phyloP scores from a whole-genome alignment of 495 filamentous ascomycete genomes.

The Tuber indicum region DNA sequence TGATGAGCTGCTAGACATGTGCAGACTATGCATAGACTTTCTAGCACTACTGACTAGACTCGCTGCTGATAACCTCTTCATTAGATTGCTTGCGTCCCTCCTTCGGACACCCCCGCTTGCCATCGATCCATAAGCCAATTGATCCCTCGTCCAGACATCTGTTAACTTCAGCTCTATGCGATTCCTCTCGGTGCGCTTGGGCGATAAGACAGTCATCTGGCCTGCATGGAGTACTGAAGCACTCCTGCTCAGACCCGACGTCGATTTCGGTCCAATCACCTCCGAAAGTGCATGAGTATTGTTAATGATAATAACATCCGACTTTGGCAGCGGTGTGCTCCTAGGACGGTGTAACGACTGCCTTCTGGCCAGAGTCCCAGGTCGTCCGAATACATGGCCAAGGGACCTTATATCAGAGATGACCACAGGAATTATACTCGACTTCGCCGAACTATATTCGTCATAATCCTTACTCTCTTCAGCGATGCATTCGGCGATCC shows the following conservation, averaged over 20 bases:
- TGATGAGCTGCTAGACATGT: conserved; percentile 32
- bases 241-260: conserved; percentile 58
- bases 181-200: conserved; percentile 66
- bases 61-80: conserved; percentile 31
- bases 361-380: conserved; percentile 63
- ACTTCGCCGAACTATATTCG: conserved; percentile 46
- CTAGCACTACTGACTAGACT: conserved; percentile 33
- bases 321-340: conserved; percentile 55
- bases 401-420: conserved; percentile 65
- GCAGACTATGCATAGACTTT: conserved; percentile 35
- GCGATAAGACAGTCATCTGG: conserved; percentile 58
- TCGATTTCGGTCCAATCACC: conserved; percentile 40
- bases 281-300: conserved; percentile 72
- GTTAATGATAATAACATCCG: conserved; percentile 66
- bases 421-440: conserved; percentile 53
- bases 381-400: conserved; percentile 63
- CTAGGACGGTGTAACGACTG: conserved; percentile 74
- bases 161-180: conserved; percentile 66
- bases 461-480: conserved; percentile 45
- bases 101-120: conserved; percentile 19
- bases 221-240: conserved; percentile 63
- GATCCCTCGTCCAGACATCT: conserved; percentile 79
- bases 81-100: conserved; percentile 35
- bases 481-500: conserved; percentile 46
- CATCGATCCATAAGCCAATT: conserved; percentile 56